Conservation (phyloP, 2,329 filamentous ascomycete genomes). For the Penicillium sp. region DNA sequence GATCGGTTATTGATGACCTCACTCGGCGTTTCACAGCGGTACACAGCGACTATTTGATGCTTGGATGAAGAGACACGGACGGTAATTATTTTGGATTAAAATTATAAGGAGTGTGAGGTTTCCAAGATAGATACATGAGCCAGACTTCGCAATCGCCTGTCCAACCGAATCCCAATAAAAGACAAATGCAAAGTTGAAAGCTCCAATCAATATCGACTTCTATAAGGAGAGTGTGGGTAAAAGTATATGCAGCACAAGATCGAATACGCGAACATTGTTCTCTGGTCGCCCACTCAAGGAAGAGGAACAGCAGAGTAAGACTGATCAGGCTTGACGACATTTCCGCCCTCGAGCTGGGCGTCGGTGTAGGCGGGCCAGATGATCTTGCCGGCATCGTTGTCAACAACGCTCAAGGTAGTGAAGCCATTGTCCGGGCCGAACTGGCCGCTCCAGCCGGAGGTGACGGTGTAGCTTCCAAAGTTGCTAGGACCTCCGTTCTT, state of each 20-base stretch:
- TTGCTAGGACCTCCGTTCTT: background rate
- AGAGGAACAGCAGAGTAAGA: background rate
- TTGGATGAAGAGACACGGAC: too few species aligned
- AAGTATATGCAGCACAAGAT: too few species aligned
- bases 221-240: background rate
- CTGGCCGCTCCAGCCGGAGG: constrained; percentile 53
- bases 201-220: background rate
- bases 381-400: background rate
- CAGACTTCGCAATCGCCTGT: background rate
- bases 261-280: background rate
- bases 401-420: constrained; percentile 50
- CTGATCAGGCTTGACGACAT: background rate
- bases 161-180: too few species aligned
- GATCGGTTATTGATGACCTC: constrained; percentile 25
- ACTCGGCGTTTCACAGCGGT: background rate
- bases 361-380: background rate
- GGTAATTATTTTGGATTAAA: too few species aligned
- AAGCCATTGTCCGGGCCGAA: constrained; percentile 52
- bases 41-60: background rate
- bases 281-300: background rate
- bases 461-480: constrained; percentile 51
- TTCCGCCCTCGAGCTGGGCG: background rate
- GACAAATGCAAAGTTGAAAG: too few species aligned
- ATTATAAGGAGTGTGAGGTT: background rate
- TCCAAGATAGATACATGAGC: background rate